These are phyloP conservation scores for Metrosideros polymorpha DNA, from an alignment of 441 rosid genomes.

Conservation along the genomic window DNA sequence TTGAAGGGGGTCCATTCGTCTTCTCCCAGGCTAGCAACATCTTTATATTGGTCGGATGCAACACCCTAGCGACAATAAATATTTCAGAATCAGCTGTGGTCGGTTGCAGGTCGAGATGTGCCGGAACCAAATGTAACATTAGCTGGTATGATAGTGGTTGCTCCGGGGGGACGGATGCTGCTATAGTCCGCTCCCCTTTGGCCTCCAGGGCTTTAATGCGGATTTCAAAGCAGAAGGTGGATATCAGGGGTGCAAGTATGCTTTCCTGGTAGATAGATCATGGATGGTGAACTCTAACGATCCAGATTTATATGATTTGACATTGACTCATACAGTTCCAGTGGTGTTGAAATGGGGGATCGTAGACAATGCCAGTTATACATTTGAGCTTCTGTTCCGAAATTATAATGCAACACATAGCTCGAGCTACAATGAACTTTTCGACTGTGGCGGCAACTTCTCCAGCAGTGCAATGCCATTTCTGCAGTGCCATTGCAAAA, in stretches of 20 bases:
- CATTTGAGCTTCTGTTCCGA: neutral
- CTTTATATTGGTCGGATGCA: neutral
- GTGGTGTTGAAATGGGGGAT: neutral
- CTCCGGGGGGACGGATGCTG: neutral
- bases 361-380: neutral
- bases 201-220: neutral
- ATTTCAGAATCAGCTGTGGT: fast-evolving
- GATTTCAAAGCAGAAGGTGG: neutral
- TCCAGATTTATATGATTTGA: neutral
- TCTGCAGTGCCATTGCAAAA: fast-evolving
- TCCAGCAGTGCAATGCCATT: neutral
- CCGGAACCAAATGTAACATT: neutral
- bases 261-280: neutral
- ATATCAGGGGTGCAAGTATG: neutral
- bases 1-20: neutral
- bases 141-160: neutral
- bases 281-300: neutral
- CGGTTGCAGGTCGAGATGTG: neutral
- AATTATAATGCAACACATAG: neutral
- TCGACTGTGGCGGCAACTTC: fast-evolving
- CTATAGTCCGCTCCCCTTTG: neutral
- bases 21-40: neutral
- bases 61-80: neutral
- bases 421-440: fast-evolving
- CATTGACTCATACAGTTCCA: neutral